Percentiles rank a stretch among this genome's conserved stretches.
Evolutionary conservation across 106 monocot species (phyloP).

Genomic region (Dendrobium officinale): DNA sequence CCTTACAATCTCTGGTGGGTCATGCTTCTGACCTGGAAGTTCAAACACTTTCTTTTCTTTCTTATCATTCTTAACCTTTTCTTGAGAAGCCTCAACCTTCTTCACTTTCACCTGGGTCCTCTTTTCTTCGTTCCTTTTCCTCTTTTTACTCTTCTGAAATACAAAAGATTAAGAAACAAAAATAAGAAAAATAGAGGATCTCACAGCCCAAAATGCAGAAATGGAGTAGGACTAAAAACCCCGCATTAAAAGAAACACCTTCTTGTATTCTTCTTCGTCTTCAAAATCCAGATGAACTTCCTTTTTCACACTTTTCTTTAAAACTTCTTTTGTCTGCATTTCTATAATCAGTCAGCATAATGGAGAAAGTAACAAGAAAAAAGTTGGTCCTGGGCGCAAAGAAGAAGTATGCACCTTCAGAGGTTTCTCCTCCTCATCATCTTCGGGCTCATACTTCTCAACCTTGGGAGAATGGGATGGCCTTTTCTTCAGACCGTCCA

Average conservation of each 20-base stretch:
- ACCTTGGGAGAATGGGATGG: constrained; percentile 12
- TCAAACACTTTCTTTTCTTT: constrained; percentile 64
- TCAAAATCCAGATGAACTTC: constrained; percentile 22
- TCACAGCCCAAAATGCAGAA: background rate
- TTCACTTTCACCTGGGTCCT: constrained; percentile 10
- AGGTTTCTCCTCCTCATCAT: constrained; percentile 15
- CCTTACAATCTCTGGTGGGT: constrained; percentile 65
- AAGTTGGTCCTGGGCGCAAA: background rate
- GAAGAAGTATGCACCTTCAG: background rate
- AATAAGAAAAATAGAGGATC: background rate
- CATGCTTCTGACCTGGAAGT: constrained; percentile 92
- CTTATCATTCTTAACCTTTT: constrained; percentile 33
- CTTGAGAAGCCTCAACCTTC: constrained; percentile 6
- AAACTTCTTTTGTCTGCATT: constrained; percentile 8
- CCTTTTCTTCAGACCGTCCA: constrained; percentile 14
- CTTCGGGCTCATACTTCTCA: constrained; percentile 24
- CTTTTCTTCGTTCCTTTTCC: constrained; percentile 14
- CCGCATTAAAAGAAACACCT: background rate
- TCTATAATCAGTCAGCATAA: background rate
- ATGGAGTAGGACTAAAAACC: background rate
- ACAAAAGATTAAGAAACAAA: background rate
- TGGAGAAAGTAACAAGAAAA: background rate
- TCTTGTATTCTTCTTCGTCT: constrained; percentile 13
- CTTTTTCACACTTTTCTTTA: constrained; percentile 36
- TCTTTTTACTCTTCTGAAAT: constrained; percentile 14